Evolutionary conservation across 495 filamentous ascomycete genomes (phyloP).

Genomic region (Hypoxylon lenormandii): DNA sequence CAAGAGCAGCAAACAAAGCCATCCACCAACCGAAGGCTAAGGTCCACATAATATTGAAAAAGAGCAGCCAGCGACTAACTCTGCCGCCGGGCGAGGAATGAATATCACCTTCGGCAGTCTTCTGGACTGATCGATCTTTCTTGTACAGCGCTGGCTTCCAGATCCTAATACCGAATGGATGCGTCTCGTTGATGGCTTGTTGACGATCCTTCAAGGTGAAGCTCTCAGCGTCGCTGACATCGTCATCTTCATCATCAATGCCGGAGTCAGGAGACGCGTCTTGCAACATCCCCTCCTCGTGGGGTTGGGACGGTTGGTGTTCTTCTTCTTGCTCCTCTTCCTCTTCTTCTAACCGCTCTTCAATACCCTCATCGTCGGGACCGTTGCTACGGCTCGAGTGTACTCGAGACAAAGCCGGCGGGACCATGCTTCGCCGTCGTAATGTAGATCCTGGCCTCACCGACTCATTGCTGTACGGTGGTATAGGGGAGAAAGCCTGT

Average conservation of each 20-base stretch:
- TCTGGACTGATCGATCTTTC: conserved; percentile 94
- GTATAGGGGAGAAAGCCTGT: conserved; percentile 47
- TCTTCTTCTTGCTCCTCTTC: conserved; percentile 46
- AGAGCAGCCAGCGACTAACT: conserved; percentile 82
- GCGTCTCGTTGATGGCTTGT: conserved; percentile 97
- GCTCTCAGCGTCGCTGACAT: conserved; percentile 81
- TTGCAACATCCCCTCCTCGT: conserved; percentile 50
- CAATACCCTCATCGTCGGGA: conserved; percentile 61
- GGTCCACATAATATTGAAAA: conserved; percentile 92
- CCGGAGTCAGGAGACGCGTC: conserved; percentile 38
- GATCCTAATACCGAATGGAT: conserved; percentile 97
- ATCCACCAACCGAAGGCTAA: conserved; percentile 98
- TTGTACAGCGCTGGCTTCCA: conserved; percentile 99
- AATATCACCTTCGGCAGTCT: conserved; percentile 95
- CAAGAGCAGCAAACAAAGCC: conserved; percentile 76
- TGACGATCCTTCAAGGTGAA: conserved; percentile 91
- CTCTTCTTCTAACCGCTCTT: conserved; percentile 50
- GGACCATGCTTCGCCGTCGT: conserved; percentile 72
- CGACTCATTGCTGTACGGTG: conserved; percentile 41
- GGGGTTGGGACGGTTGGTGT: conserved; percentile 43
- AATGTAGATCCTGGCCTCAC: conserved; percentile 69
- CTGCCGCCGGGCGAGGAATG: conserved; percentile 92
- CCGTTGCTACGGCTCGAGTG: conserved; percentile 64
- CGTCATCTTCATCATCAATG: conserved; percentile 67
- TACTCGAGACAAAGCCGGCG: conserved; percentile 69